Percentiles rank a stretch among this genome's conserved stretches.
These are phyloP conservation scores for Turnera subulata DNA, from an alignment of 345 rosid genomes.

Conservation along the genomic window DNA sequence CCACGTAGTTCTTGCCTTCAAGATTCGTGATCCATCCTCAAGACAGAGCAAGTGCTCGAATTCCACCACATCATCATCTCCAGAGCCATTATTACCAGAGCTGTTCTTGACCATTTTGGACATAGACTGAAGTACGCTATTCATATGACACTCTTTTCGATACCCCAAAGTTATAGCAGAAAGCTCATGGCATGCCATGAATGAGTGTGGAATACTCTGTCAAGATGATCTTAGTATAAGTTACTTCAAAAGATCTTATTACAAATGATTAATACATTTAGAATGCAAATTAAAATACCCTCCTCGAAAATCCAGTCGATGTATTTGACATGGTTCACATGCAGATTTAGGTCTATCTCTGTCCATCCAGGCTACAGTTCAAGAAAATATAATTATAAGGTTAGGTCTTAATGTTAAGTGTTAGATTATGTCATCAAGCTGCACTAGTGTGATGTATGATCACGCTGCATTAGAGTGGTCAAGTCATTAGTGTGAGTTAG, in stretches of 20 bases:
- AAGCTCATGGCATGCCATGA: conserved; percentile 15
- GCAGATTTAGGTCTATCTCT: conserved; percentile 16
- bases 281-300: too few species aligned
- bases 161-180: conserved; percentile 19
- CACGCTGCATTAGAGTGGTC: too few species aligned
- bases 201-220: conserved; percentile 19
- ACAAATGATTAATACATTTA: too few species aligned
- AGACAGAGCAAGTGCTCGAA: conserved; percentile 26
- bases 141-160: conserved; percentile 19
- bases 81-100: not conserved
- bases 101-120: conserved; percentile 8
- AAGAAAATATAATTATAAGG: not conserved
- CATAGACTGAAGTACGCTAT: conserved; percentile 17
- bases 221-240: not conserved
- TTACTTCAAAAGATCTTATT: too few species aligned
- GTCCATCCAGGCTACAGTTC: conserved; percentile 20
- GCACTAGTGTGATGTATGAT: too few species aligned
- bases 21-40: conserved; percentile 15
- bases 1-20: conserved; percentile 21
- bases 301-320: conserved; percentile 11
- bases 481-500: too few species aligned
- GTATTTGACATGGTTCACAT: conserved; percentile 17
- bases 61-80: conserved; percentile 2
- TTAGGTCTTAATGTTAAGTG: too few species aligned
- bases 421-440: too few species aligned